Evolutionary conservation across 2,329 filamentous ascomycete species (phyloP).

Genomic region (Aspergillus thermomutatus): DNA sequence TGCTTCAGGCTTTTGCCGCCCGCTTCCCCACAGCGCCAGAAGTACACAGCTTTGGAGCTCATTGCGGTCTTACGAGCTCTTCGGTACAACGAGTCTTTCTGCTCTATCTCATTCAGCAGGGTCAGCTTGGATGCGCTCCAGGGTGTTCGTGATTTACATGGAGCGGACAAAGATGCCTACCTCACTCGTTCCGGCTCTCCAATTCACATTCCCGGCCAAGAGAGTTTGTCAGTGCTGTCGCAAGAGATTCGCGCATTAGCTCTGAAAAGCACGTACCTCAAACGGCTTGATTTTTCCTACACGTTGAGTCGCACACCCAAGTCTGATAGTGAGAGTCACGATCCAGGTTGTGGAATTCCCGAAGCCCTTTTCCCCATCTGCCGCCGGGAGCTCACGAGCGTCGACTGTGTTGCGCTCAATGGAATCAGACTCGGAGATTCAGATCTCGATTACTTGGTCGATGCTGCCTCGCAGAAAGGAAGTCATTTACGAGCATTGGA

Average conservation of each 20-base stretch:
- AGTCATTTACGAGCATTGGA: conserved; percentile 67
- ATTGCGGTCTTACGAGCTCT: conserved; percentile 67
- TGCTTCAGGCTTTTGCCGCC: conserved; percentile 63
- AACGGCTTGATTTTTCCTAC: conserved; percentile 63
- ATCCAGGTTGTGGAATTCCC: conserved; percentile 66
- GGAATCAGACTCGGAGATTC: conserved; percentile 68
- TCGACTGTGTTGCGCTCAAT: conserved; percentile 68
- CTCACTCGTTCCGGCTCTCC: conserved; percentile 58
- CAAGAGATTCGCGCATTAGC: conserved; percentile 67
- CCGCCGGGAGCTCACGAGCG: conserved; percentile 63
- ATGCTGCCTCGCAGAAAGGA: conserved; percentile 62
- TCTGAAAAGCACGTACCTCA: conserved; percentile 61
- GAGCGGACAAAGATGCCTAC: conserved; percentile 60
- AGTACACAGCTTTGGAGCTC: conserved; percentile 62
- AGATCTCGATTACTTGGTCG: conserved; percentile 64
- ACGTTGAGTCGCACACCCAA: conserved; percentile 57
- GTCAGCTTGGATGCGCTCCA: conserved; percentile 65
- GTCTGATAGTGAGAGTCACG: conserved; percentile 48
- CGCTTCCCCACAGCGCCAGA: conserved; percentile 43
- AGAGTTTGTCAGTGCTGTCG: conserved; percentile 57
- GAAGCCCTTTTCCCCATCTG: conserved; percentile 67
- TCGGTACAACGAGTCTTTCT: conserved; percentile 68
- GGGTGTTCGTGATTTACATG: conserved; percentile 57
- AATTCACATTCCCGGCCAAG: conserved; percentile 52
- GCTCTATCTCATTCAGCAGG: conserved; percentile 63